A percentile compares a stretch with the other conserved stretches of the same genome.
Evolutionary conservation across 192 early-diverging fungal genomes (phyloP).

Genomic region (Coemansia sp.): DNA sequence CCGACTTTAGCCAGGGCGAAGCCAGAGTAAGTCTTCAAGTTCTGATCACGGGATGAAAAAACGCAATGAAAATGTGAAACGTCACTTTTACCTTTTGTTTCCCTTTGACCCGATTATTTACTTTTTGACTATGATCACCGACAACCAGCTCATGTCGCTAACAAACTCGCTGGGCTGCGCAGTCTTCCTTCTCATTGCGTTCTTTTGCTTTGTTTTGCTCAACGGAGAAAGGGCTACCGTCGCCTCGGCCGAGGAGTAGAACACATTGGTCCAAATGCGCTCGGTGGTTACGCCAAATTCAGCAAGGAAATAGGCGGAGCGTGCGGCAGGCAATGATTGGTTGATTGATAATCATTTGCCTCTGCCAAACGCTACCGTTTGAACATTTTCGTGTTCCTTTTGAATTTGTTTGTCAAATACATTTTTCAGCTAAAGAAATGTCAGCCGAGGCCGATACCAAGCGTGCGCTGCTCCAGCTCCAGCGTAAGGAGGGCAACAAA

Average conservation of each 20-base stretch:
- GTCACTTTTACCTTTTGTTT: slow-evolving; percentile 4
- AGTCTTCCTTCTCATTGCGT: slow-evolving; percentile 42
- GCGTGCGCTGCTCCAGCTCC: slow-evolving; percentile 38
- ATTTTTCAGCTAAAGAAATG: slow-evolving; percentile 14
- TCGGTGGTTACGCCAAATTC: not conserved
- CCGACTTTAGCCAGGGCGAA: slow-evolving; percentile 80
- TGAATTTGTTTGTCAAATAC: slow-evolving; percentile 5
- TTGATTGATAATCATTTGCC: not conserved
- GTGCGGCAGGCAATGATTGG: slow-evolving; percentile 32
- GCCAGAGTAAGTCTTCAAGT: slow-evolving; percentile 80
- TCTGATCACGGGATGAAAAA: slow-evolving; percentile 37
- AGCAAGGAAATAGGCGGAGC: not conserved
- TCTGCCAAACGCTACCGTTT: not conserved
- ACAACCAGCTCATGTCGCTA: slow-evolving; percentile 45
- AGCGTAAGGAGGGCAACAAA: slow-evolving; percentile 46
- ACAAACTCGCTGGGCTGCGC: slow-evolving; percentile 44
- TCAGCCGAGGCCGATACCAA: slow-evolving; percentile 30
- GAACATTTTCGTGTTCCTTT: not conserved
- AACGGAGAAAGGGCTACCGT: slow-evolving; percentile 15
- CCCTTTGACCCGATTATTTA: not conserved
- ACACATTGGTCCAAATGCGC: not conserved
- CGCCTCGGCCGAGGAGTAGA: not conserved
- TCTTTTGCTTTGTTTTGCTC: slow-evolving; percentile 42
- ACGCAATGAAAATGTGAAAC: too few species aligned
- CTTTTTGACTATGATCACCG: slow-evolving; percentile 30